Percentiles rank a stretch among this genome's conserved stretches.
Conservation (phyloP, 345 rosid genomes). For the Garcia nutans region DNA sequence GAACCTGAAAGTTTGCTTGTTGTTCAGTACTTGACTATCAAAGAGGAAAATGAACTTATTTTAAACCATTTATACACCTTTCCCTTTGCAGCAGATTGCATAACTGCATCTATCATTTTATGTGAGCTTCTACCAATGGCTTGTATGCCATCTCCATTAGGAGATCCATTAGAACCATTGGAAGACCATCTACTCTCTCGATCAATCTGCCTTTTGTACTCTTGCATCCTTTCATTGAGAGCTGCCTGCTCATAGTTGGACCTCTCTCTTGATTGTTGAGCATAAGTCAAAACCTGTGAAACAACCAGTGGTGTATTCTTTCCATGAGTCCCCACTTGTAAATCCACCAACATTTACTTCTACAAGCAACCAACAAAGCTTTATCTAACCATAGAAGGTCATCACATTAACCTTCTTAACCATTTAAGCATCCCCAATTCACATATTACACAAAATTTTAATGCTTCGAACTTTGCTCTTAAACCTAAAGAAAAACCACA, state of each 20-base stretch:
- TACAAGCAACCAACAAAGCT: neutral
- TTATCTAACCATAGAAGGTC: neutral
- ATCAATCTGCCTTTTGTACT: conserved; percentile 91
- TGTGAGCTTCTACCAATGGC: conserved; percentile 96
- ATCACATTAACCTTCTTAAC: neutral
- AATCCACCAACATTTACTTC: conserved; percentile 2
- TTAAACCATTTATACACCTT: conserved; percentile 51
- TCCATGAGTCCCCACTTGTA: neutral
- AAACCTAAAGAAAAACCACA: neutral
- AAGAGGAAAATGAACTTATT: neutral
- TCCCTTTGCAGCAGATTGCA: conserved; percentile 98
- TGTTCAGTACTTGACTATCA: conserved; percentile 16
- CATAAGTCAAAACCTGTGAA: conserved; percentile 87
- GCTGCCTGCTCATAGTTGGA: conserved; percentile 96
- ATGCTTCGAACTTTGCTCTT: neutral
- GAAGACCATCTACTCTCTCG: conserved; percentile 84
- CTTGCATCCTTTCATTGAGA: conserved; percentile 94
- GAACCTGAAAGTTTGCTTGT: conserved; percentile 54
- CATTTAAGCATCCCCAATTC: neutral
- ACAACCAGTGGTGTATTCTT: conserved; percentile 10
- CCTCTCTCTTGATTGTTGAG: conserved; percentile 95
- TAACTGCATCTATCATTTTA: conserved; percentile 96
- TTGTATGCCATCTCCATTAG: conserved; percentile 93
- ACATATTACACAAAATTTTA: neutral
- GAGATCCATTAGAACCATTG: conserved; percentile 89